Evolutionary conservation across 805 yeast species (phyloP).

Genomic region (Wickerhamomyces bovis): DNA sequence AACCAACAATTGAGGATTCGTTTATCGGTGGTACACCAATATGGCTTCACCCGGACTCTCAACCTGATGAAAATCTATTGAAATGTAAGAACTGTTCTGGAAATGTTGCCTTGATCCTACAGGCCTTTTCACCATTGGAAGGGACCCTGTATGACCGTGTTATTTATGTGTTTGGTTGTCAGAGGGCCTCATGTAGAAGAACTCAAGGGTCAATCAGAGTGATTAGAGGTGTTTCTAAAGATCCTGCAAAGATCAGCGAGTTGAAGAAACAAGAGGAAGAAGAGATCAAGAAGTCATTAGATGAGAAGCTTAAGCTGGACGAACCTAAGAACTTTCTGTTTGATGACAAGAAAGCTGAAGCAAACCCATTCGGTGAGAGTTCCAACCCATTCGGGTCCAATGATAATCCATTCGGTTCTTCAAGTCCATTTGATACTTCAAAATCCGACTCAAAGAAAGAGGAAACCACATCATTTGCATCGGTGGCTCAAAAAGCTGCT

Average conservation of each 20-base stretch:
- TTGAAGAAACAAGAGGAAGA: slow-evolving; percentile 33
- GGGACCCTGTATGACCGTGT: slow-evolving; percentile 71
- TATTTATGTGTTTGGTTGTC: slow-evolving; percentile 75
- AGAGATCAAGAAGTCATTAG: slow-evolving; percentile 35
- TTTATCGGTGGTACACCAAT: slow-evolving; percentile 76
- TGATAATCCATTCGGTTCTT: slow-evolving; percentile 13
- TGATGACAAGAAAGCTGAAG: slow-evolving; percentile 18
- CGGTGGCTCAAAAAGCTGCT: slow-evolving; percentile 26
- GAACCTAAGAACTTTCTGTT: slow-evolving; percentile 34
- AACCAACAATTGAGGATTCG: slow-evolving; percentile 53
- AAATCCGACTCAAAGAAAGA: slow-evolving; percentile 3
- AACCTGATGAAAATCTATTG: slow-evolving; percentile 47
- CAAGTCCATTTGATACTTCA: slow-evolving; percentile 5
- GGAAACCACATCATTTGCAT: slow-evolving; percentile 23
- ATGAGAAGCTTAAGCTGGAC: slow-evolving; percentile 37
- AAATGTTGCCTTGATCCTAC: slow-evolving; percentile 62
- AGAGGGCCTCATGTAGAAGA: slow-evolving; percentile 55
- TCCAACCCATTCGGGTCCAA: slow-evolving; percentile 18
- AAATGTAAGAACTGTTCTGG: slow-evolving; percentile 62
- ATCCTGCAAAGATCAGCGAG: slow-evolving; percentile 40
- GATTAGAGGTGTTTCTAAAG: slow-evolving; percentile 68
- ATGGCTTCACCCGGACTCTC: slow-evolving; percentile 59
- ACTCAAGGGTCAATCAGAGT: slow-evolving; percentile 68
- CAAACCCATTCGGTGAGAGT: slow-evolving; percentile 36
- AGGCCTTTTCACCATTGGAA: slow-evolving; percentile 76